Base-by-base conservation (phyloP, 345 rosid genomes). In the Bretschneidera sinensis region DNA sequence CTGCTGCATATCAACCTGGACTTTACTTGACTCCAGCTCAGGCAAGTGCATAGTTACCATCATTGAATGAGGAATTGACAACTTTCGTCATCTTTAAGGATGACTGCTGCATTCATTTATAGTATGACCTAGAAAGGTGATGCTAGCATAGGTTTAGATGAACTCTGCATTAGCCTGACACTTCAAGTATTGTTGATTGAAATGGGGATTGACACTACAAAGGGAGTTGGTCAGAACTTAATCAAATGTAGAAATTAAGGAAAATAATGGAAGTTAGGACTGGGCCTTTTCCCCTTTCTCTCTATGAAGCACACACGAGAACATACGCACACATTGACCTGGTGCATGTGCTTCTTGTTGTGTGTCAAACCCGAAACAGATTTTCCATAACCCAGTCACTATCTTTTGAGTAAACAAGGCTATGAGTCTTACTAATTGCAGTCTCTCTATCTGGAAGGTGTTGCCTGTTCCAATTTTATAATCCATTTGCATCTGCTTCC, bases 1-100 rank as follows among this genome's bases (percentile, higher is more conserved):
- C 92, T 67, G 79, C 95, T 35, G 71, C 95, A 21, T 95, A 91
- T 72, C 99, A 90, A 69, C 99, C 99, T 62, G 98, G 99, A 61
- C 91, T 88, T 63, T 95, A 85, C 72, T 73, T 95, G 83, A 86
- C 95, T 69, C 76, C 89, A 50, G 86, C 99, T 59, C 99, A 94
- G 92, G 99, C 83, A 71, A 60, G 67, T 49, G 50, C 45, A 39
- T 39, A 11, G 15, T 9, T 39, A 39, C n/a, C 11, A 39, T 28
- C 33, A 28, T 39, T 4, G 45, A 39, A 39, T 39, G 10, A 39
- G 10, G 45, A 39, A 7, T 7, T 39, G 6, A 31, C 35, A 14
- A 39, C 45, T 39, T 39, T 13, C 10, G 33, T 39, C 15, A 13
- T 39, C 15, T 39, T 39, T 39, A 13, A 39, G 45, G 16, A 1